These are phyloP conservation scores for Dactylis glomerata DNA, from an alignment of 176 grass and related monocot genomes.

Conservation along the genomic window DNA sequence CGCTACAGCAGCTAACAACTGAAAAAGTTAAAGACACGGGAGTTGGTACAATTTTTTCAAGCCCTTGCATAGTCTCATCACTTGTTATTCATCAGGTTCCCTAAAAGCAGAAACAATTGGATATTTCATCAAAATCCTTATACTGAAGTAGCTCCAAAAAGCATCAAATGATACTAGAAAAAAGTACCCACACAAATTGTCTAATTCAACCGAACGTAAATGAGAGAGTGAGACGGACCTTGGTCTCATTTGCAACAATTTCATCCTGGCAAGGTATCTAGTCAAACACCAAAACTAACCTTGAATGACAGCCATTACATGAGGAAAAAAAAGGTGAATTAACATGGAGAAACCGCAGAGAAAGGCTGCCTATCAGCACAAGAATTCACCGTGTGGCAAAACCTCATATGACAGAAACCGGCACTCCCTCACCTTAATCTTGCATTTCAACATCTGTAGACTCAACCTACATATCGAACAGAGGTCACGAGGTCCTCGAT, in stretches of 20 bases:
- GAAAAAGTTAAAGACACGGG: background rate
- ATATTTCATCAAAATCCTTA: background rate
- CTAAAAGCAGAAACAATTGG: background rate
- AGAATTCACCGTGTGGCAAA: background rate
- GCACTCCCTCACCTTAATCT: background rate
- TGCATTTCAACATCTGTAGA: slow-evolving; percentile 61
- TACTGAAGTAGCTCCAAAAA: background rate
- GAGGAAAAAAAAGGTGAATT: background rate
- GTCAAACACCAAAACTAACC: background rate
- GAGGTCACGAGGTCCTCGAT: slow-evolving; percentile 69
- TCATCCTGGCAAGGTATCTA: background rate
- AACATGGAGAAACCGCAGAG: background rate
- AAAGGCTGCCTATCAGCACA: background rate
- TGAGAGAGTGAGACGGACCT: background rate
- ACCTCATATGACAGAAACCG: background rate
- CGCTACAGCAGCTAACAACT: background rate
- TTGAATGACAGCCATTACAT: background rate
- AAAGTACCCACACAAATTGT: background rate
- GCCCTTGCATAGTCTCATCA: background rate
- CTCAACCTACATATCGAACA: slow-evolving; percentile 43
- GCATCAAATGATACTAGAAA: background rate
- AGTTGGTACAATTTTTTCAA: background rate
- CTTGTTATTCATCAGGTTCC: background rate
- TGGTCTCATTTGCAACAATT: background rate
- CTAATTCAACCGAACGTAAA: background rate